Conservation (phyloP, 805 yeast genomes). For the Alloascoidea africana region DNA sequence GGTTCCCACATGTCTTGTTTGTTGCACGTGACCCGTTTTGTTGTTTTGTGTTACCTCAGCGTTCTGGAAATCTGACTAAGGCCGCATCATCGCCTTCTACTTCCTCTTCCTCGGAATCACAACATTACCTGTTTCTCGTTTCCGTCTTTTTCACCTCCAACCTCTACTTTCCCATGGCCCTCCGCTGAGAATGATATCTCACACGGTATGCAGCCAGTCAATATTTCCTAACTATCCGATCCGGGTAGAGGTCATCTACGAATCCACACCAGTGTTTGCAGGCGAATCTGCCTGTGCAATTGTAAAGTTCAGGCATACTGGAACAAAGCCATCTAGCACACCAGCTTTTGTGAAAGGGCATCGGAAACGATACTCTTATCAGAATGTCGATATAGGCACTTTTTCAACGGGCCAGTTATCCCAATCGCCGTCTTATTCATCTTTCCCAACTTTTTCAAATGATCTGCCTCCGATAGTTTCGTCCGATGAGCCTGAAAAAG, state of each 20-base stretch:
- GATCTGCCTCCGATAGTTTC: background rate
- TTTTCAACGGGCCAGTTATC: background rate
- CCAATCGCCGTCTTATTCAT: background rate
- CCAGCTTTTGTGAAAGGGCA: background rate
- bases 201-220: conserved; percentile 2
- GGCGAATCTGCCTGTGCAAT: conserved; percentile 25
- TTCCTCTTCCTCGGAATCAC: too few relatives aligned
- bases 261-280: conserved; percentile 24
- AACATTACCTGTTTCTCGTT: too few relatives aligned
- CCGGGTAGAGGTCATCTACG: conserved; percentile 24
- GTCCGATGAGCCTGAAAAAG: too few relatives aligned
- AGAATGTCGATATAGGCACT: background rate
- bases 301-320: conserved; percentile 15
- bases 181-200: conserved; percentile 3
- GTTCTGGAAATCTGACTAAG: too few relatives aligned
- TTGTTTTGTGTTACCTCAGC: too few relatives aligned
- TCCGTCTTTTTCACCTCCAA: too few relatives aligned
- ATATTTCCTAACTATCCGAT: conserved; percentile 11
- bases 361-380: background rate
- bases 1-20: too few relatives aligned
- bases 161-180: too few relatives aligned
- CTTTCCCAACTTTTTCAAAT: too few relatives aligned
- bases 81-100: too few relatives aligned
- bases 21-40: too few relatives aligned
- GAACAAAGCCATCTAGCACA: background rate